phyloP scores from a whole-genome alignment of 306 rosid genomes.

The Clitoria ternatea region DNA sequence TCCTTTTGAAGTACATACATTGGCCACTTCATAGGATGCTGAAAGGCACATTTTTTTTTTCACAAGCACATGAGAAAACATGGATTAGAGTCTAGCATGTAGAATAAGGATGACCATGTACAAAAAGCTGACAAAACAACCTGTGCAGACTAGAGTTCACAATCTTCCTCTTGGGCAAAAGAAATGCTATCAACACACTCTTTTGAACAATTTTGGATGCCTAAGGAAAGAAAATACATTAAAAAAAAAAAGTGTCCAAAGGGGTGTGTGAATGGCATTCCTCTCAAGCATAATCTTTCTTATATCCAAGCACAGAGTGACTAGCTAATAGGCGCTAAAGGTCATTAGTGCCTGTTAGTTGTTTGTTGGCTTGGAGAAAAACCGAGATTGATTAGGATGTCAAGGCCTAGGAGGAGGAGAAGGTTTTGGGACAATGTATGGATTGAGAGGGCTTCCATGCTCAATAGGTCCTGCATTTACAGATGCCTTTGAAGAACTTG shows the following conservation, averaged over 20 bases:
- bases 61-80: conserved; percentile 1
- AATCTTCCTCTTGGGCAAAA: conserved; percentile 15
- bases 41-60: neutral
- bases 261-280: neutral
- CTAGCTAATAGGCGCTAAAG: too few relatives aligned
- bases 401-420: conserved; percentile 44
- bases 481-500: conserved; percentile 39
- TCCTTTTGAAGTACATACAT: conserved; percentile 7
- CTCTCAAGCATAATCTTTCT: too few relatives aligned
- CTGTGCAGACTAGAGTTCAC: neutral
- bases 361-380: too few relatives aligned
- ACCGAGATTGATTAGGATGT: conserved; percentile 2
- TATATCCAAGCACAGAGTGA: conserved; percentile 19
- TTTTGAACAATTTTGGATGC: neutral
- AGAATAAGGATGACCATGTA: neutral
- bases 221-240: neutral
- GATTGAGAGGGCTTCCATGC: conserved; percentile 68
- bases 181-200: neutral
- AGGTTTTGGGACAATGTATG: conserved; percentile 61
- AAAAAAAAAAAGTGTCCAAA: neutral
- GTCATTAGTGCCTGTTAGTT: too few relatives aligned
- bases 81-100: conserved; percentile 2
- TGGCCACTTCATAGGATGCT: conserved; percentile 16
- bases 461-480: conserved; percentile 60
- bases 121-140: conserved; percentile 9